These are phyloP conservation scores for Trichocomaceae sp. DNA, from an alignment of 2,329 filamentous ascomycete species.

Conservation along the genomic window DNA sequence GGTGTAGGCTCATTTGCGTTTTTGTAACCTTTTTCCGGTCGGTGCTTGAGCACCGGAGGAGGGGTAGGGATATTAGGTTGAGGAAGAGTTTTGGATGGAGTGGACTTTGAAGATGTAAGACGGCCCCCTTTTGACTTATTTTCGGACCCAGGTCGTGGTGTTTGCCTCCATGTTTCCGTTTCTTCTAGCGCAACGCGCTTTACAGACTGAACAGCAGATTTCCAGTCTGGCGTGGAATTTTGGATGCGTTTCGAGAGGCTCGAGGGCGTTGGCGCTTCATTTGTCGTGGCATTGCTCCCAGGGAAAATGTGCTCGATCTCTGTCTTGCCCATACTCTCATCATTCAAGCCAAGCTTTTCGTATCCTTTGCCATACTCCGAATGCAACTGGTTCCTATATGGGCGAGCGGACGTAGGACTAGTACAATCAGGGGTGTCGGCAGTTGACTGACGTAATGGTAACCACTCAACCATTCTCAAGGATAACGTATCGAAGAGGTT, in stretches of 20 bases:
- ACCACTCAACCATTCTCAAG: conserved; percentile 42
- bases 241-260: conserved; percentile 21
- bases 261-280: conserved; percentile 26
- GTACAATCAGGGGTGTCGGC: conserved; percentile 18
- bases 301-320: conserved; percentile 4
- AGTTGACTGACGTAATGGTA: conserved; percentile 34
- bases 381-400: conserved; percentile 5
- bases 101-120: conserved; percentile 24
- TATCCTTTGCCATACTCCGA: background rate
- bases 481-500: conserved; percentile 47
- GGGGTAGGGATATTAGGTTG: conserved; percentile 28
- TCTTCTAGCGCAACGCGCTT: conserved; percentile 36
- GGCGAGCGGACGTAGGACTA: conserved; percentile 10
- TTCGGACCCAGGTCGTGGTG: conserved; percentile 26
- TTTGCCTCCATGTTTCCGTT: conserved; percentile 31
- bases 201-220: conserved; percentile 32
- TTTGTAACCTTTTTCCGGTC: conserved; percentile 32
- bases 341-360: background rate
- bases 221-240: conserved; percentile 32
- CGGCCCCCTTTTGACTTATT: conserved; percentile 27
- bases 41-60: conserved; percentile 34
- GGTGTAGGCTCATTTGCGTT: conserved; percentile 19
- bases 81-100: conserved; percentile 5
- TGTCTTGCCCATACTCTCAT: background rate
- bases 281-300: conserved; percentile 7